Evolutionary conservation across 192 early-diverging fungal species (phyloP).

Genomic region (Rhizoclosmatium globosum): DNA sequence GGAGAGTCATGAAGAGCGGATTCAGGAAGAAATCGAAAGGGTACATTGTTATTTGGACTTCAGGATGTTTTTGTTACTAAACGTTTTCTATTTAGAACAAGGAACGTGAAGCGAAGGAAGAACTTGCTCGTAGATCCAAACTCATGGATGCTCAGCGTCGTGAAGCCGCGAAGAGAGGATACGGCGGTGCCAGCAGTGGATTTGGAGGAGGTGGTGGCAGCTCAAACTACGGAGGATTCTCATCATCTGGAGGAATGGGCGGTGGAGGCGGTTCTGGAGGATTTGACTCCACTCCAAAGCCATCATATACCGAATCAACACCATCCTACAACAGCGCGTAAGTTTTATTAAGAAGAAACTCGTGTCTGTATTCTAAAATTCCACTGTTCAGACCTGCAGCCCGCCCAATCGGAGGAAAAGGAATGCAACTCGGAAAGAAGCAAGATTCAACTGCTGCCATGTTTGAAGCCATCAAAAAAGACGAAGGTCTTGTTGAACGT

Average conservation of each 20-base stretch:
- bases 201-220: slow-evolving; percentile 52
- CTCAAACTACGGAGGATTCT: slow-evolving; percentile 31
- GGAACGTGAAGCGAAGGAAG: slow-evolving; percentile 97
- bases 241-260: slow-evolving; percentile 50
- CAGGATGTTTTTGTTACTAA: background rate
- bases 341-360: background rate
- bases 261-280: slow-evolving; percentile 54
- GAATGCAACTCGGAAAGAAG: slow-evolving; percentile 96
- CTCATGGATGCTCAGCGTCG: slow-evolving; percentile 89
- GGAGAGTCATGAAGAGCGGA: slow-evolving; percentile 98
- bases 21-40: slow-evolving; percentile 94
- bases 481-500: slow-evolving; percentile 73
- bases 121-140: slow-evolving; percentile 90
- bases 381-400: slow-evolving; percentile 23
- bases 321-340: slow-evolving; percentile 27
- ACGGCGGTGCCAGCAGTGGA: slow-evolving; percentile 55
- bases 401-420: slow-evolving; percentile 58
- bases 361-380: background rate
- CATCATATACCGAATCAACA: slow-evolving; percentile 34
- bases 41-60: slow-evolving; percentile 41
- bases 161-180: slow-evolving; percentile 61
- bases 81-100: slow-evolving; percentile 68
- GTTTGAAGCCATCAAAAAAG: slow-evolving; percentile 84
- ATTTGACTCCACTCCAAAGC: slow-evolving; percentile 41
- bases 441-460: slow-evolving; percentile 74